Conservation (phyloP, 2,329 filamentous ascomycete species). For the Herpotrichia juniperi region DNA sequence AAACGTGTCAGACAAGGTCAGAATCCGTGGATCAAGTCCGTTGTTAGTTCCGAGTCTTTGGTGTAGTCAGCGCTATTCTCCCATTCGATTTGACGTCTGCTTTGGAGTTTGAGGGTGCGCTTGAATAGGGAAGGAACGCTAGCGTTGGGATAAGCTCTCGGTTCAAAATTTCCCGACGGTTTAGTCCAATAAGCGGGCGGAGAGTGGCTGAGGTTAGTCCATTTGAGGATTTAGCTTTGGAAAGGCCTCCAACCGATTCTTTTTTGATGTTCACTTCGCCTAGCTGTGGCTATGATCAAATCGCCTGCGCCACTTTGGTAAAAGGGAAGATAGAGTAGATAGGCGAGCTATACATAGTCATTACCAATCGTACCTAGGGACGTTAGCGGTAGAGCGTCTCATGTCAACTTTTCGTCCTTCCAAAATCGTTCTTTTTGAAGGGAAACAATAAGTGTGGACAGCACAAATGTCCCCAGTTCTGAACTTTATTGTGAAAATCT, state of each 20-base stretch:
- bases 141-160: constrained; percentile 1
- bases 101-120: background rate
- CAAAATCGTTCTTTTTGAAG: no score
- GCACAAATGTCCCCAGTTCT: no score
- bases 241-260: background rate
- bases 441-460: no score
- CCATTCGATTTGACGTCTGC: background rate
- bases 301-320: no score
- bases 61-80: background rate
- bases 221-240: background rate
- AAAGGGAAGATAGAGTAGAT: no score
- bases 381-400: no score
- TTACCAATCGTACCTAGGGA: no score
- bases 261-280: background rate
- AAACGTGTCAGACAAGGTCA: background rate
- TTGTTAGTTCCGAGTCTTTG: background rate
- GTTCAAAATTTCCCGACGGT: background rate
- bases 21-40: background rate
- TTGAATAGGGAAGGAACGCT: background rate
- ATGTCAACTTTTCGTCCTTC: no score
- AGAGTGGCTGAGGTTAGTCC: background rate
- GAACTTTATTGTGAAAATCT: no score
- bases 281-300: no score
- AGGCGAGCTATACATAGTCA: no score
- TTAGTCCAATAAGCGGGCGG: background rate